phyloP scores from a whole-genome alignment of 1,284 basidiomycete genomes.

The Bondarzewia mesenterica region DNA sequence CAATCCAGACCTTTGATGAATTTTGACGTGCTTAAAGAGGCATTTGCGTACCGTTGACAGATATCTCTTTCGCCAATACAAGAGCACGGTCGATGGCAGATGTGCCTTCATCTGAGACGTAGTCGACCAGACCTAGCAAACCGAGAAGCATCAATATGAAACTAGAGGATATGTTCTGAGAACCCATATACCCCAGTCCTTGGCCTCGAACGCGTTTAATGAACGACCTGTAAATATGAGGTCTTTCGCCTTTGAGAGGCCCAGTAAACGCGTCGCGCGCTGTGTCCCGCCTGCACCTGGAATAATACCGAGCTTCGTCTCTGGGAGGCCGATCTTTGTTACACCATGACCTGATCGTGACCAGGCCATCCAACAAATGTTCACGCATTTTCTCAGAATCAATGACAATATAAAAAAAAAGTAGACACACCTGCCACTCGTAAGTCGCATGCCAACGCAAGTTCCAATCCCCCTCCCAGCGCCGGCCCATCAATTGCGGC shows the following conservation, averaged over 20 bases:
- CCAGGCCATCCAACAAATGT: conserved; percentile 2
- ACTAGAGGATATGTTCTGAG: not conserved
- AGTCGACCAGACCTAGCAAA: conserved; percentile 66
- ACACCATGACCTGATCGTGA: conserved; percentile 44
- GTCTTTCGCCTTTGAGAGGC: conserved; percentile 80
- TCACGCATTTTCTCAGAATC: not conserved
- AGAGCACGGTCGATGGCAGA: conserved; percentile 63
- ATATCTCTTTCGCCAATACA: conserved; percentile 56
- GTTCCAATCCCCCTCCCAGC: conserved; percentile 85
- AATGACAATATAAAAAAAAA: conserved; percentile 7
- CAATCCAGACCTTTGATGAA: not conserved
- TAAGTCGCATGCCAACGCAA: conserved; percentile 83
- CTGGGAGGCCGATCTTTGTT: conserved; percentile 77
- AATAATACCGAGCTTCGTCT: conserved; percentile 85
- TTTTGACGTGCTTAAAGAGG: not conserved
- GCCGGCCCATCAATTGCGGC: conserved; percentile 92
- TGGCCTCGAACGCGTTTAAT: conserved; percentile 61
- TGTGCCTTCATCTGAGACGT: conserved; percentile 52
- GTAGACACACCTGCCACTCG: conserved; percentile 63
- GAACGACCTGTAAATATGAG: conserved; percentile 75
- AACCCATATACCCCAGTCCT: conserved; percentile 56
- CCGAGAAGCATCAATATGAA: not conserved
- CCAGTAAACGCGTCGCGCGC: conserved; percentile 75
- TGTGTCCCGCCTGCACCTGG: conserved; percentile 95
- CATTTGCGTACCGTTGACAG: conserved; percentile 61